Evolutionary conservation across 2,329 filamentous ascomycete genomes (phyloP), one percentile per base, ranked within the genome.

Genomic region (Venturia nashicola): DNA sequence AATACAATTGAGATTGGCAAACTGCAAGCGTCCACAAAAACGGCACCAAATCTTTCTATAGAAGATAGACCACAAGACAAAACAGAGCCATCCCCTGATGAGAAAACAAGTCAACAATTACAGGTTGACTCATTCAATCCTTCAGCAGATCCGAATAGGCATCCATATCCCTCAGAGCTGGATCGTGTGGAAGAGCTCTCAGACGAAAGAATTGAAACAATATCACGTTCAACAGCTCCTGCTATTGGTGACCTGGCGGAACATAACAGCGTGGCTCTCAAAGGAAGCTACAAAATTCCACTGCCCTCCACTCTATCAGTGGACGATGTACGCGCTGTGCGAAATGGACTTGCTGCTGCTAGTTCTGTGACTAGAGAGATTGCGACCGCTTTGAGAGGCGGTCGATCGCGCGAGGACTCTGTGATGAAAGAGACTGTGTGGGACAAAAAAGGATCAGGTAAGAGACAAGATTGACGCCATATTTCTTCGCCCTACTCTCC

Each of bases 261-360:
- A 4, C 39, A 60, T 5, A 27, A 27, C 11, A n/a, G 39, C 14
- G 59, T 60, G 14, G 39, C 59, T 44, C 59, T 60, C 23, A 44
- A 42, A 44, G 59, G 36, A 16, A 60, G 42, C 59, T 60, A 60
- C n/a, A 60, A 60, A n/a, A 60, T 60, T 60, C 59, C 59, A 44
- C 59, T 60, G 6, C 59, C 59, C 16, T 42, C 59, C 18, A 43
- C 59, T 8, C 20, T 60, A 18, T 42, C 39, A 20, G 43, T 14
- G 18, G 42, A 60, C 7, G 59, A 60, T 42, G 59, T 60, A 27
- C 59, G 59, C 11, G 59, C 59, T 8, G 42, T 60, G 9, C 16
- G 43, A 27, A 34, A 27, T 14, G 59, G 59, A 44, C n/a, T 60
- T n/a, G 42, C 20, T 39, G 59, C 59, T 39, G 59, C 59, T 43